Base-by-base conservation (phyloP, 1,284 basidiomycete species). In the Singerocomus inundabilis region DNA sequence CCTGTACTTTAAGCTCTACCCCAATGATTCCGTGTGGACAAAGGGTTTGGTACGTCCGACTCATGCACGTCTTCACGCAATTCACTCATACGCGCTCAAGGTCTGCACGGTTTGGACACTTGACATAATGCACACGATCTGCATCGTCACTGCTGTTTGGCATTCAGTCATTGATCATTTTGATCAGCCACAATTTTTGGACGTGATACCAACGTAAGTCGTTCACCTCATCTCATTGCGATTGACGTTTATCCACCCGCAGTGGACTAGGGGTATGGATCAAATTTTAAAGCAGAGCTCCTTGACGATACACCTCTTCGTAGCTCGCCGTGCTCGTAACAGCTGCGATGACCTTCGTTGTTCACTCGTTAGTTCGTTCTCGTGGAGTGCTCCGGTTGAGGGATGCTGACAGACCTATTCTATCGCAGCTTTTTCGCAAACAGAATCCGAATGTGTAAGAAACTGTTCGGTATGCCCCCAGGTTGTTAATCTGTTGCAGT, bases 1-100 rank as follows among this genome's bases (percentile, higher is more conserved):
- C 37, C 53, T 70, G 13, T 79, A 79, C 55, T 73, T 68, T 54
- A 77, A 72, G 52, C 56, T 70, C 26, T 78, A 77, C 57, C 69
- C 72, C 1, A 49, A 51, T 3, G 77, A 79, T 51, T 52, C 44
- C 15, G 18, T 40, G 4, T 46, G 53, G 39, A 61, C 72, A 13
- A 78, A 75, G 54, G 12, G 55, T 13, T 54, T 77, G 62, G 76
- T 78, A 15, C 25, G 67, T 59, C 8, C 10, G 30, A 15, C 26
- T 44, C 3, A 46, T 60, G 53, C 49, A 48, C 28, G 44, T 51
- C 3, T 46, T 44, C 5, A 30, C 46, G 15, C 50, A 52, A 49
- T 54, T 39, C 41, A 29, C 51, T 50, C 13, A 63, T 30, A 10
- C 12, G 11, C 0, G 58, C 34, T 44, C 25, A 24, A 66, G 67